These are phyloP conservation scores for Rhodotorula taiwanensis DNA, from an alignment of 768 basidiomycete species.

Conservation along the genomic window DNA sequence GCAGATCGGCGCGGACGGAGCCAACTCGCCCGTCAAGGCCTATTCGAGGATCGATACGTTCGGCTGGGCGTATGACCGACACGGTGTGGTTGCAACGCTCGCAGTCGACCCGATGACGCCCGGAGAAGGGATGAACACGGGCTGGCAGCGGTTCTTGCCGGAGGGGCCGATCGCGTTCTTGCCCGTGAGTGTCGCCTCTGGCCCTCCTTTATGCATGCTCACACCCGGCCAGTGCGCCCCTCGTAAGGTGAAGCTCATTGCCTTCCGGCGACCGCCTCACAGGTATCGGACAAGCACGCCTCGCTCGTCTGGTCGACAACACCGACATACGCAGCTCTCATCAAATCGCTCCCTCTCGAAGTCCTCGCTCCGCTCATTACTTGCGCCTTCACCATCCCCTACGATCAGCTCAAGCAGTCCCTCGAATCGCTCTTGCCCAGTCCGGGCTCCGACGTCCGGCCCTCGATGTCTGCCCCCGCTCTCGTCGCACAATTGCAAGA, in stretches of 20 bases:
- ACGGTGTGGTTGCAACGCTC: constrained; percentile 84
- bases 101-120: constrained; percentile 54
- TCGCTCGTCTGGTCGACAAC: constrained; percentile 93
- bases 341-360: constrained; percentile 59
- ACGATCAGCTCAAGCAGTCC: constrained; percentile 57
- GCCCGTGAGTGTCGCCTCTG: constrained; percentile 51
- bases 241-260: too few species aligned
- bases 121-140: constrained; percentile 60
- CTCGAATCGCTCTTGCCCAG: constrained; percentile 43
- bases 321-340: constrained; percentile 64
- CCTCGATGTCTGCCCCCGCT: background rate
- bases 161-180: constrained; percentile 94
- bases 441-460: background rate
- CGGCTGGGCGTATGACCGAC: constrained; percentile 85
- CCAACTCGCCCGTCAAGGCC: constrained; percentile 82
- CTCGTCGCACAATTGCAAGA: constrained; percentile 39
- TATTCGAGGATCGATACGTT: constrained; percentile 79
- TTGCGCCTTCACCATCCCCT: constrained; percentile 78
- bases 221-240: too few species aligned
- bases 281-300: constrained; percentile 57
- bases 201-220: background rate
- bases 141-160: constrained; percentile 89
- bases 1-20: constrained; percentile 90
- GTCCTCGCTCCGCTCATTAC: constrained; percentile 73
- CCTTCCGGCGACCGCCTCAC: background rate